Evolutionary conservation across 306 rosid species (phyloP).

Genomic region (Pterocarpus macrocarpus): DNA sequence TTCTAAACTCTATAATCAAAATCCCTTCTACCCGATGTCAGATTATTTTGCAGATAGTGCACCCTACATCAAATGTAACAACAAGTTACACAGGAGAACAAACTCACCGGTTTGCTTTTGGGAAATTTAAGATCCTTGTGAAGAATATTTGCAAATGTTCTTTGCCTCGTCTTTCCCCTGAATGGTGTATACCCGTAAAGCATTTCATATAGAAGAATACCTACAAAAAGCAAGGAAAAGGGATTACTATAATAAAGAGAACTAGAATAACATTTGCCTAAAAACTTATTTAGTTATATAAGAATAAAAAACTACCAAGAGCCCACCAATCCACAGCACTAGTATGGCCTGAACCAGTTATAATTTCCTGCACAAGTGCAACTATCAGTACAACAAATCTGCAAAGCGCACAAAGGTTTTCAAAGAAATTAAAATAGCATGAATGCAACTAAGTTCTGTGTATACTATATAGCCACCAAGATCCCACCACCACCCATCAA

Average conservation of each 20-base stretch:
- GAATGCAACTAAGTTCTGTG: background rate
- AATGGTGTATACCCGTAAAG: slow-evolving; percentile 92
- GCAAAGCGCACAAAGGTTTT: slow-evolving; percentile 11
- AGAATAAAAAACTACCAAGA: slow-evolving; percentile 68
- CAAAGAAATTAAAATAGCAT: slow-evolving; percentile 13
- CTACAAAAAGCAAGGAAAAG: slow-evolving; percentile 45
- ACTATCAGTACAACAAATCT: slow-evolving; percentile 33
- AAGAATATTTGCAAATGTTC: slow-evolving; percentile 89
- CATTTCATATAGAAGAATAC: slow-evolving; percentile 93
- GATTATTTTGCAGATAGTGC: background rate
- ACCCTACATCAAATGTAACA: background rate
- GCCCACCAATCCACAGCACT: slow-evolving; percentile 99
- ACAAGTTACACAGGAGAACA: slow-evolving; percentile 1
- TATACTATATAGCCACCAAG: background rate
- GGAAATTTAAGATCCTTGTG: slow-evolving; percentile 97
- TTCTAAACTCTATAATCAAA: no score
- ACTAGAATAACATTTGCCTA: background rate
- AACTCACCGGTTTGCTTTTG: slow-evolving; percentile 72
- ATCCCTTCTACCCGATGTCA: background rate
- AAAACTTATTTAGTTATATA: background rate
- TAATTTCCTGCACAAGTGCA: slow-evolving; percentile 82
- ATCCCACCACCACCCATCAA: slow-evolving; percentile 2
- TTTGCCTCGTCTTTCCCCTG: slow-evolving; percentile 94
- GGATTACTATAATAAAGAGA: slow-evolving; percentile 6
- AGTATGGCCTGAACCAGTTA: slow-evolving; percentile 91